phyloP scores from a whole-genome alignment of 305 asterid species.

The Solanum hybrid region DNA sequence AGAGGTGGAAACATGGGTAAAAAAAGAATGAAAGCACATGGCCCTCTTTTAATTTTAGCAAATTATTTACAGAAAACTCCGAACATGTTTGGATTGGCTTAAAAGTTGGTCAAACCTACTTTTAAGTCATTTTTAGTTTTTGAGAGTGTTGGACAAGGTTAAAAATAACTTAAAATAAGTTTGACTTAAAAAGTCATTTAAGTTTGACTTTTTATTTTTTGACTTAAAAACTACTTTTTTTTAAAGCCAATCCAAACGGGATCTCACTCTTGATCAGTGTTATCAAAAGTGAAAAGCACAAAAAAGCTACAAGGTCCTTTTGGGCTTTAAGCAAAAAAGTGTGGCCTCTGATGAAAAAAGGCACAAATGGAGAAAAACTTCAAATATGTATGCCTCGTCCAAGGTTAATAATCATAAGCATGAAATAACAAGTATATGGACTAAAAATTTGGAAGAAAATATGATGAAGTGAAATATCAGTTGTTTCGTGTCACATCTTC shows the following conservation, averaged over 20 bases:
- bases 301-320: not conserved
- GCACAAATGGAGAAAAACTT: not conserved
- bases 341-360: not conserved
- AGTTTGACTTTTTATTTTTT: not conserved
- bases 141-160: not conserved
- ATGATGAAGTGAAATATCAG: not conserved
- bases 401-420: not conserved
- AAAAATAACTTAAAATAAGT: not conserved
- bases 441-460: not conserved
- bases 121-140: not conserved
- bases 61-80: not conserved
- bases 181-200: not conserved
- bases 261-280: not conserved
- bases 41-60: not conserved
- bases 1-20: not conserved
- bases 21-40: not conserved
- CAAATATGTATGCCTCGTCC: not conserved
- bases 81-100: not conserved
- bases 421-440: not conserved
- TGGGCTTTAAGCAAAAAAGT: not conserved
- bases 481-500: not conserved
- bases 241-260: not conserved
- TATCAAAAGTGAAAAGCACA: not conserved
- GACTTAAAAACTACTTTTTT: not conserved
- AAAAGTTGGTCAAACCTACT: not conserved